Conservation (phyloP, 345 rosid genomes). For the Barbarea vulgaris region DNA sequence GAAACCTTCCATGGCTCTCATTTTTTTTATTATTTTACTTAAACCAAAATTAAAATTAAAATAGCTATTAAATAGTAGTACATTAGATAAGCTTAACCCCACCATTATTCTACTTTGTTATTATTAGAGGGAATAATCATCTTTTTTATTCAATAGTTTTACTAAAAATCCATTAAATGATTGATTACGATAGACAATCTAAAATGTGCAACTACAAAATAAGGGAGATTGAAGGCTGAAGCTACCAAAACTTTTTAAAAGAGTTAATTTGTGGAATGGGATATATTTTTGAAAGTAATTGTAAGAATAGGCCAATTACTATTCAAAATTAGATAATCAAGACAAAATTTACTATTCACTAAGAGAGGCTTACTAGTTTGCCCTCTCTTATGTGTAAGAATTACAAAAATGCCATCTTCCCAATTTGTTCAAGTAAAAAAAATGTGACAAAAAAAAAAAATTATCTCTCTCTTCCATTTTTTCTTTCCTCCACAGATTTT, state of each 20-base stretch:
- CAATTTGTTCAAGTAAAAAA: too few relatives aligned
- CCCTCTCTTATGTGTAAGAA: too few relatives aligned
- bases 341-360: too few relatives aligned
- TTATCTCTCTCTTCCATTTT: too few relatives aligned
- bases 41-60: background rate
- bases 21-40: background rate
- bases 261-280: too few relatives aligned
- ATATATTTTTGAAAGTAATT: too few relatives aligned
- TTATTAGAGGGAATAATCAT: background rate
- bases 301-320: too few relatives aligned
- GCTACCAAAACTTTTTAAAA: background rate
- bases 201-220: background rate
- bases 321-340: too few relatives aligned
- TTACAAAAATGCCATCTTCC: too few relatives aligned
- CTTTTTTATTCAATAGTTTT: background rate
- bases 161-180: background rate
- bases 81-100: constrained; percentile 11
- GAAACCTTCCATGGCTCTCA: constrained; percentile 63
- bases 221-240: background rate
- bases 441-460: too few relatives aligned
- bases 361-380: too few relatives aligned
- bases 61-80: background rate
- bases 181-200: background rate
- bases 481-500: too few relatives aligned
- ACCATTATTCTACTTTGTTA: background rate